Evolutionary conservation across 805 yeast species (phyloP), one percentile per base, ranked within the genome.

Genomic region (Pichia phayaonensis): DNA sequence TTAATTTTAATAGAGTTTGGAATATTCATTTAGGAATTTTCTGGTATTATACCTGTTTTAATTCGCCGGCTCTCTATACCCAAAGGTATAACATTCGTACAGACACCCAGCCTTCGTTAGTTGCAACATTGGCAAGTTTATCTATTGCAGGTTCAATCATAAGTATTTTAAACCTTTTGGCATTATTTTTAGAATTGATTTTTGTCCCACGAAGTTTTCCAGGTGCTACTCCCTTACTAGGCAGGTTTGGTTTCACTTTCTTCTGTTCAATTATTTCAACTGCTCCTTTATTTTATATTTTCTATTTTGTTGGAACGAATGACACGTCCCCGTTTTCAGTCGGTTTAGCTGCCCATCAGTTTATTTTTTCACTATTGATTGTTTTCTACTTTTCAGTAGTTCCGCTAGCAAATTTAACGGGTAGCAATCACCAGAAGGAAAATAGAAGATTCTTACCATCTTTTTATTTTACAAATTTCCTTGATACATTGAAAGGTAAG

Each of bases 1-100:
- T 83, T 23, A 86, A 87, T 62, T 87, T 87, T 66, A 84, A 83
- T 64, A 70, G 96, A 50, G 79, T 85, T 48, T 85, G 92, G 90
- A 81, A 84, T 48, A 77, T 86, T 46, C 96, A 87, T 61, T 70
- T 81, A 40, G 73, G 87, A 1, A 70, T 81, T 34, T 87, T 84
- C 63, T 87, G 96, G 96, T 78, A 80, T 51, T 87, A 81, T 61
- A 84, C 90, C 0, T 63, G 83, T 42, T 77, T 76, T 61, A 85
- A 87, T 61, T 72, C 90, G 0, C 82, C 86, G 1, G 75, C 86
- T 0, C 68, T 87, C 27, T 86, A 84, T 63, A 83, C 89, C 0
- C 67, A 68, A 39, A 68, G 77, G 48, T 85, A 84, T 60, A 69
- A 70, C 46, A 80, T 77, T 40, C 61, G 71, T 8, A 56, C 72